These are phyloP conservation scores for Pseudogymnoascus sp. DNA, from an alignment of 2,329 filamentous ascomycete genomes.

Conservation along the genomic window DNA sequence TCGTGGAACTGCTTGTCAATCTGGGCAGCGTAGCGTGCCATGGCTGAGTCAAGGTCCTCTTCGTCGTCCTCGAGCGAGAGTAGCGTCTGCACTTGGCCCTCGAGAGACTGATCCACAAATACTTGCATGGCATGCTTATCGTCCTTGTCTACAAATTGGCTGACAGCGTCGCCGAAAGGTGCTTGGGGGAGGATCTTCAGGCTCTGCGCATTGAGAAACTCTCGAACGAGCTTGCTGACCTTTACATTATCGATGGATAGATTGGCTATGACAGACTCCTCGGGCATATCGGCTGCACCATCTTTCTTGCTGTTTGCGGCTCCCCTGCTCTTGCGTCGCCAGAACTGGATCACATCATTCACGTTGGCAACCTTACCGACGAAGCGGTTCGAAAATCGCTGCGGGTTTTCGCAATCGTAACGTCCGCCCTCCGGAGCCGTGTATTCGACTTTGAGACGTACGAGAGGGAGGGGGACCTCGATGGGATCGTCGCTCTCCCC, in stretches of 20 bases:
- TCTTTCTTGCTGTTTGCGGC: conserved; percentile 42
- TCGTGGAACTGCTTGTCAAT: conserved; percentile 61
- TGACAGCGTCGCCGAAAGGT: conserved; percentile 85
- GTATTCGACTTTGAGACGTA: conserved; percentile 86
- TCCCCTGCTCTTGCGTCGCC: conserved; percentile 67
- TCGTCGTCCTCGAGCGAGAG: conserved; percentile 60
- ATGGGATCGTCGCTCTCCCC: conserved; percentile 47
- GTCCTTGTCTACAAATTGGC: conserved; percentile 88
- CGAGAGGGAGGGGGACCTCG: conserved; percentile 68
- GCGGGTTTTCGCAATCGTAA: conserved; percentile 90
- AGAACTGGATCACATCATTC: conserved; percentile 88
- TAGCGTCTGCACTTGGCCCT: conserved; percentile 63
- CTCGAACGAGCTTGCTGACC: conserved; percentile 79
- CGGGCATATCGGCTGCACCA: conserved; percentile 49
- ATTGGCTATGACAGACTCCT: conserved; percentile 56
- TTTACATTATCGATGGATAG: conserved; percentile 66
- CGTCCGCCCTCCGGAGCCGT: conserved; percentile 74
- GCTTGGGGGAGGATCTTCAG: conserved; percentile 90
- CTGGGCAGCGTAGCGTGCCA: conserved; percentile 63
- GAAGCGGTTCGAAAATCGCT: conserved; percentile 91
- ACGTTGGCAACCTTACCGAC: conserved; percentile 84
- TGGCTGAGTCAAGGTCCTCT: conserved; percentile 62
- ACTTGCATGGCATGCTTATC: conserved; percentile 87
- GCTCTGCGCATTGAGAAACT: conserved; percentile 79
- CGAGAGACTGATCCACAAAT: conserved; percentile 66